Evolutionary conservation across 257 asterid genomes (phyloP).

Genomic region (Striga asiatica): DNA sequence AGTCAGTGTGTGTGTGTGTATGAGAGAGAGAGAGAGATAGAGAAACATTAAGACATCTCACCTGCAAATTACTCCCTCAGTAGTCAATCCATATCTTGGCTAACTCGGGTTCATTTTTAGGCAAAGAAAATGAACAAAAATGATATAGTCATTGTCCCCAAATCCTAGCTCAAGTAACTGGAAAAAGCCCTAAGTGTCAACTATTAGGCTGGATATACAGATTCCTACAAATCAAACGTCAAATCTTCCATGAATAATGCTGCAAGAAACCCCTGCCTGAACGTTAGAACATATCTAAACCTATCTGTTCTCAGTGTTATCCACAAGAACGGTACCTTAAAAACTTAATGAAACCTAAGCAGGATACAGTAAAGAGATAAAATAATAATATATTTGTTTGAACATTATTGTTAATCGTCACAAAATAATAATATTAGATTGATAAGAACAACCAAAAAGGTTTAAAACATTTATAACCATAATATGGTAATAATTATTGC

Average conservation of each 20-base stretch:
- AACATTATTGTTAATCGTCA: background rate
- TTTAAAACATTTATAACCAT: background rate
- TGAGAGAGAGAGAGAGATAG: background rate
- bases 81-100: conserved; percentile 29
- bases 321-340: background rate
- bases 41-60: conserved; percentile 20
- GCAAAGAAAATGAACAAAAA: conserved; percentile 17
- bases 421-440: background rate
- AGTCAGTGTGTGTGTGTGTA: background rate
- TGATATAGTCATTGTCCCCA: conserved; percentile 3
- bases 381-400: background rate
- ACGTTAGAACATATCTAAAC: conserved; percentile 15
- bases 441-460: background rate
- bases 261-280: conserved; percentile 25
- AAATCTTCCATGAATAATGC: conserved; percentile 19
- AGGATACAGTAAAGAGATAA: background rate
- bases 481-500: background rate
- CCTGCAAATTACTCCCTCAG: conserved; percentile 23
- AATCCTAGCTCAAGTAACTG: conserved; percentile 21
- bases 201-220: conserved; percentile 20
- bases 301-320: background rate
- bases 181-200: conserved; percentile 23
- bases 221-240: conserved; percentile 25
- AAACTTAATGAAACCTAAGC: background rate
- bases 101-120: conserved; percentile 21